phyloP scores from a whole-genome alignment of 768 basidiomycete genomes.

The Lactarius quietus region DNA sequence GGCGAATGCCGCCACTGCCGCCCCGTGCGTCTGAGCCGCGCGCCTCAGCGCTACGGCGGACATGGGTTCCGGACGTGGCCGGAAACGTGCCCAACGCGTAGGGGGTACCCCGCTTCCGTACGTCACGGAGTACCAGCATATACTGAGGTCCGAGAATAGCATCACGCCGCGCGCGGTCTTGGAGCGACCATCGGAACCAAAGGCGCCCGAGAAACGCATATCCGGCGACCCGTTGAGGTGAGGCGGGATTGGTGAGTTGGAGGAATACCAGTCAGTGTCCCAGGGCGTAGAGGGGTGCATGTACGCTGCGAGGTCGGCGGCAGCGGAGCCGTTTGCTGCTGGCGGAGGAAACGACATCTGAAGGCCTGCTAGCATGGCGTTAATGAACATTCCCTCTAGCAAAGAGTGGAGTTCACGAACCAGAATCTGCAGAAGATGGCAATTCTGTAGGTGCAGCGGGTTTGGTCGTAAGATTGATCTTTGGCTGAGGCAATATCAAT shows the following conservation, averaged over 20 bases:
- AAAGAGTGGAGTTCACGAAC: neutral
- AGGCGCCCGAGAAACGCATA: conserved; percentile 32
- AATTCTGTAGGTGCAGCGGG: conserved; percentile 1
- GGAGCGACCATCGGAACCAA: conserved; percentile 30
- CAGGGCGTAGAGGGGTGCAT: conserved; percentile 43
- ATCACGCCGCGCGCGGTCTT: conserved; percentile 38
- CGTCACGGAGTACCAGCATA: conserved; percentile 46
- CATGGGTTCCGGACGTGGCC: conserved; percentile 39
- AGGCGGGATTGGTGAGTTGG: conserved; percentile 34
- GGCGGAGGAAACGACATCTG: conserved; percentile 37
- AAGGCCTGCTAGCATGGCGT: conserved; percentile 23
- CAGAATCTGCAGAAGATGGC: neutral
- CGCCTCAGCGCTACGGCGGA: conserved; percentile 36
- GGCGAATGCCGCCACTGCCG: conserved; percentile 46
- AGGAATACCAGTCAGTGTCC: conserved; percentile 42
- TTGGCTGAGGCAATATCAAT: conserved; percentile 14
- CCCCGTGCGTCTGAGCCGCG: conserved; percentile 49
- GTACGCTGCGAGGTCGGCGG: conserved; percentile 44
- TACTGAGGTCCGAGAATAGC: conserved; percentile 48
- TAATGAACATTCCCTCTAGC: neutral
- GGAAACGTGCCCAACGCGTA: conserved; percentile 39
- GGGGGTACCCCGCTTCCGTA: conserved; percentile 34
- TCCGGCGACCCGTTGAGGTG: conserved; percentile 30
- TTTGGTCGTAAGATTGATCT: conserved; percentile 19
- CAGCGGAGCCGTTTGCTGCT: conserved; percentile 34